Base-by-base conservation (phyloP, 1,139 yeast species). In the Pichia sp. region DNA sequence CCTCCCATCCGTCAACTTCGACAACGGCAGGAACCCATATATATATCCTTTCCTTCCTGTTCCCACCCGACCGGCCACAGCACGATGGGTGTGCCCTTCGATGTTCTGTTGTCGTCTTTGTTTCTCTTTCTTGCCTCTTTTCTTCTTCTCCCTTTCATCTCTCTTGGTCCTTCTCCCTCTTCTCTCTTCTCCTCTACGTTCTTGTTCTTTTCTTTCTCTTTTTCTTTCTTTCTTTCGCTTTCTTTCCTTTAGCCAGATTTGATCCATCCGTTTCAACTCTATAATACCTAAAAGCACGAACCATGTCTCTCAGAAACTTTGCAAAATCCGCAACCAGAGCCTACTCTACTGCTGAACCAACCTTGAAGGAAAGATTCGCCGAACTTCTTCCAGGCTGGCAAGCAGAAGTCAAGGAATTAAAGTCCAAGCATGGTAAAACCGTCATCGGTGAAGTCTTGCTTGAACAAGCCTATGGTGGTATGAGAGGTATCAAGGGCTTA, bases 401-500 rank as follows among this genome's bases (percentile, higher is more conserved):
- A 61, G 97, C 89, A 71, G 87, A 89, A 75, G 85, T 91, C 72
- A 90, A 89, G 78, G 83, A 84, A 66, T 83, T 91, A 70, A 88
- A 91, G 74, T 79, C 87, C 71, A 93, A 88, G 66, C 79, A 90
- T 71, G 97, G 97, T 68, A 80, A 84, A 71, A 85, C 95, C 66
- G 93, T 80, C 57, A 89, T 95, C 66, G 98, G 96, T 65, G 96
- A 93, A 76, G 95, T 91, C 62, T 78, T 84, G 61, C 80, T 93
- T 62, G 96, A 89, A 74, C 98, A 93, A 78, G 96, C 96, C 51
- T 93, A 93, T 76, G 99, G 98, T 80, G 99, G 99, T 82, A 89
- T 88, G 96, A 85, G 97, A 76, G 97, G 97, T 73, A 87, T 91
- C 76, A 88, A 88, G 76, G 96, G 96, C 68, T 80, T 93, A 65